These are phyloP conservation scores for Chaetomium olivaceum DNA, from an alignment of 2,329 filamentous ascomycete species.

Conservation along the genomic window DNA sequence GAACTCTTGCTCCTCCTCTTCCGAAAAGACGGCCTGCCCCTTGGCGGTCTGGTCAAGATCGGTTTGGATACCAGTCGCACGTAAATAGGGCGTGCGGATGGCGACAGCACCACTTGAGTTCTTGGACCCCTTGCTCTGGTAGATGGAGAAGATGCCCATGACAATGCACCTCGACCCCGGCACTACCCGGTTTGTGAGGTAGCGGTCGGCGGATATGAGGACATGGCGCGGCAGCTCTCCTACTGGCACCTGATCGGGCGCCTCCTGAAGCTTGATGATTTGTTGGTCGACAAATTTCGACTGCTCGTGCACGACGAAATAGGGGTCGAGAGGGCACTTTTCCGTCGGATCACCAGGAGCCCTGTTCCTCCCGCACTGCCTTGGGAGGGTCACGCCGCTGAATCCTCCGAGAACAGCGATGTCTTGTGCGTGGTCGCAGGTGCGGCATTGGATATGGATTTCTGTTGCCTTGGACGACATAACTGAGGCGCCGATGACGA, in stretches of 20 bases:
- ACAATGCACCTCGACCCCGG: conserved; percentile 92
- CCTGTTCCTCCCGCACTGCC: conserved; percentile 68
- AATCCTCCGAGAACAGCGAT: conserved; percentile 82
- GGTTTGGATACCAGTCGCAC: conserved; percentile 87
- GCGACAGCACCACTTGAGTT: conserved; percentile 82
- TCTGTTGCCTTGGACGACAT: conserved; percentile 93
- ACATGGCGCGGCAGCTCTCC: conserved; percentile 95
- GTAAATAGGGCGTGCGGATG: conserved; percentile 91
- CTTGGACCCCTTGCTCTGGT: conserved; percentile 86
- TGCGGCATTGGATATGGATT: conserved; percentile 83
- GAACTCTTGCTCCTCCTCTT: conserved; percentile 97
- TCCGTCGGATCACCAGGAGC: conserved; percentile 66
- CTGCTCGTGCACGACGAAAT: conserved; percentile 92
- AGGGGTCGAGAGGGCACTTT: conserved; percentile 89
- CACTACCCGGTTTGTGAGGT: conserved; percentile 92
- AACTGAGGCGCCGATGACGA: conserved; percentile 95
- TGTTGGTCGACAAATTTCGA: conserved; percentile 97
- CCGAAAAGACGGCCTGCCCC: conserved; percentile 79
- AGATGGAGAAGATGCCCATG: conserved; percentile 98
- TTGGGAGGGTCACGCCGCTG: conserved; percentile 78
- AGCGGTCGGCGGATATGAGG: conserved; percentile 92
- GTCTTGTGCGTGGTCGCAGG: conserved; percentile 71
- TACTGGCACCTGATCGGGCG: conserved; percentile 94
- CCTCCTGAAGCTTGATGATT: conserved; percentile 96
- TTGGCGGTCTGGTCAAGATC: conserved; percentile 89